Conservation (phyloP, 305 asterid genomes). For the Plantago coronopus region DNA sequence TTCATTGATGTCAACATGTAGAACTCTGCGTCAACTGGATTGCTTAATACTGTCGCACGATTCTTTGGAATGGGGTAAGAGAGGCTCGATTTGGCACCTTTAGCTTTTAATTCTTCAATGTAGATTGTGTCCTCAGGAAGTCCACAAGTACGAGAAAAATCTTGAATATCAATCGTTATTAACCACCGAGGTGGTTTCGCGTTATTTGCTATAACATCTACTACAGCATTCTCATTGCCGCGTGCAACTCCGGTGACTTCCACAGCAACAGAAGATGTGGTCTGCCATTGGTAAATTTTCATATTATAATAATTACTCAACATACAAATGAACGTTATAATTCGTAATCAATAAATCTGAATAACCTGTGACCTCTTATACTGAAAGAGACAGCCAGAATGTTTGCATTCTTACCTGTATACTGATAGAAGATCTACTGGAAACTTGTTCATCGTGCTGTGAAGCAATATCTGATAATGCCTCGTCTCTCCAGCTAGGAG, state of each 20-base stretch:
- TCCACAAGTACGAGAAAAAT: constrained; percentile 64
- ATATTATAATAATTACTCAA: constrained; percentile 16
- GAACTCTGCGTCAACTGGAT: constrained; percentile 28
- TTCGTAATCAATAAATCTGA: no score
- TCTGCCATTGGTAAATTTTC: constrained; percentile 43
- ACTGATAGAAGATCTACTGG: constrained; percentile 31
- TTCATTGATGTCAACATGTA: no score
- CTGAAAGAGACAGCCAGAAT: constrained; percentile 57
- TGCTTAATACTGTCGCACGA: constrained; percentile 47
- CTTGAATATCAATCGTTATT: constrained; percentile 79
- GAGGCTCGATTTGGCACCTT: constrained; percentile 54
- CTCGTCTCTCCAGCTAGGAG: constrained; percentile 84
- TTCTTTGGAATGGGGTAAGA: constrained; percentile 90
- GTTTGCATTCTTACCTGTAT: constrained; percentile 30
- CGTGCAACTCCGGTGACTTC: constrained; percentile 73
- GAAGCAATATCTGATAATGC: constrained; percentile 31
- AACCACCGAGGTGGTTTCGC: constrained; percentile 76
- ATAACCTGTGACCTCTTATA: constrained; percentile 49
- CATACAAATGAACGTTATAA: constrained; percentile 15
- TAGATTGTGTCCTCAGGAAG: constrained; percentile 66
- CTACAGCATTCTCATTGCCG: constrained; percentile 83
- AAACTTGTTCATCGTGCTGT: constrained; percentile 25
- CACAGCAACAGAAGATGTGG: constrained; percentile 34
- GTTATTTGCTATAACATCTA: constrained; percentile 89
- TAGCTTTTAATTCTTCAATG: constrained; percentile 60